Percentiles rank a stretch among this genome's conserved stretches.
These are phyloP conservation scores for Prunus salicina DNA, from an alignment of 306 rosid species.

Conservation along the genomic window DNA sequence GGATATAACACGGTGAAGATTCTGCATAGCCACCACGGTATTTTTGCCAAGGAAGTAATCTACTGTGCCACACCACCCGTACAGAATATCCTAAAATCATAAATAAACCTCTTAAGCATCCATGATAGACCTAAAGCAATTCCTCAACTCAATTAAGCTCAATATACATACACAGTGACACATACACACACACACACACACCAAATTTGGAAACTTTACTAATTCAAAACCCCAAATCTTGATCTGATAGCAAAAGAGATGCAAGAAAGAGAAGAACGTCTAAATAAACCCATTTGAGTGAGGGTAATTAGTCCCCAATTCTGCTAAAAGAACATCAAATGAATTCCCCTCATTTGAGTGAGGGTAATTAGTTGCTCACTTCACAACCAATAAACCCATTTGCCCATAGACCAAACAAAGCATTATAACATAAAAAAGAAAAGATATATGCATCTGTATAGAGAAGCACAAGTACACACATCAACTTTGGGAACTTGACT, in stretches of 20 bases:
- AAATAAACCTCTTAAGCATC: not conserved
- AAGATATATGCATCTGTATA: not conserved
- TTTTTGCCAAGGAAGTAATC: not conserved
- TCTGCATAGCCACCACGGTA: constrained; percentile 28
- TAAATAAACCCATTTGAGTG: no score
- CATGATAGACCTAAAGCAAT: not conserved
- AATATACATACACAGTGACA: not conserved
- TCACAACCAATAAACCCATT: not conserved
- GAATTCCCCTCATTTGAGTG: not conserved
- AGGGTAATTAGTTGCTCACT: not conserved
- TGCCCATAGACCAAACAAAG: not conserved
- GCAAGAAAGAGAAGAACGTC: not conserved
- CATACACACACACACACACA: not conserved
- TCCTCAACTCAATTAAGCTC: not conserved
- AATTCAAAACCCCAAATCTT: not conserved
- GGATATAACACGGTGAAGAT: constrained; percentile 31
- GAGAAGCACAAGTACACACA: not conserved
- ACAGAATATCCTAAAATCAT: not conserved
- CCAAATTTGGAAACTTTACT: not conserved
- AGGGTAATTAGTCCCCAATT: not conserved
- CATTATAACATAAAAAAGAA: not conserved
- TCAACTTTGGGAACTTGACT: not conserved
- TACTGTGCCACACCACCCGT: not conserved
- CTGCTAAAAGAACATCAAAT: not conserved
- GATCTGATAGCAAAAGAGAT: not conserved